Evolutionary conservation across 2,329 filamentous ascomycete genomes (phyloP).

Genomic region (Nemania sp.): DNA sequence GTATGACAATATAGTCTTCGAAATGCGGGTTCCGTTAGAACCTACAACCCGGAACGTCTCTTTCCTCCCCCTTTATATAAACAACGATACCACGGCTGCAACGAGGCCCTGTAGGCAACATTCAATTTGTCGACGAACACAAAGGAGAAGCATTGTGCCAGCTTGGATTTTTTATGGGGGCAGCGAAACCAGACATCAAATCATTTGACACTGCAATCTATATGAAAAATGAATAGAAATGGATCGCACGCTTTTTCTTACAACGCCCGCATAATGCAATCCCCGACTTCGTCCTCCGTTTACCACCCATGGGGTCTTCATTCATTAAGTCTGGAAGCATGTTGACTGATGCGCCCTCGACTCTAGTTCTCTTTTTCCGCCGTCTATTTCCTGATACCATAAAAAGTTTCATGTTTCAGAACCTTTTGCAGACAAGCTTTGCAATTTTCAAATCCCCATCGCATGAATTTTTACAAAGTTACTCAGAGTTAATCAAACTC

Average conservation of each 20-base stretch:
- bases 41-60: neutral
- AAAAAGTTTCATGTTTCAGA: no score
- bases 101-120: neutral
- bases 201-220: no score
- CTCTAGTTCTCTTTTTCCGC: neutral
- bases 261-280: constrained; percentile 28
- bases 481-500: constrained; percentile 58
- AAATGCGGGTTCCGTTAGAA: neutral
- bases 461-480: neutral
- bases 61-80: neutral
- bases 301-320: constrained; percentile 3
- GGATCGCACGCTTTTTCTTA: constrained; percentile 14
- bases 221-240: constrained; percentile 6
- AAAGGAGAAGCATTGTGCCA: no score
- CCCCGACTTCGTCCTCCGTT: constrained; percentile 13
- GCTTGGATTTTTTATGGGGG: no score
- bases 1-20: constrained; percentile 29
- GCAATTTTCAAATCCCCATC: no score
- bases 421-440: no score
- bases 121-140: no score
- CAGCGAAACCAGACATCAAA: no score
- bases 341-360: neutral
- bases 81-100: neutral
- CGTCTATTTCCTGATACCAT: constrained; percentile 5
- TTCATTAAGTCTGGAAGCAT: constrained; percentile 5